A percentile compares a stretch with the other conserved stretches of the same genome.
Evolutionary conservation across 2,329 filamentous ascomycete species (phyloP).

Genomic region (Drechslerella stenobrocha): DNA sequence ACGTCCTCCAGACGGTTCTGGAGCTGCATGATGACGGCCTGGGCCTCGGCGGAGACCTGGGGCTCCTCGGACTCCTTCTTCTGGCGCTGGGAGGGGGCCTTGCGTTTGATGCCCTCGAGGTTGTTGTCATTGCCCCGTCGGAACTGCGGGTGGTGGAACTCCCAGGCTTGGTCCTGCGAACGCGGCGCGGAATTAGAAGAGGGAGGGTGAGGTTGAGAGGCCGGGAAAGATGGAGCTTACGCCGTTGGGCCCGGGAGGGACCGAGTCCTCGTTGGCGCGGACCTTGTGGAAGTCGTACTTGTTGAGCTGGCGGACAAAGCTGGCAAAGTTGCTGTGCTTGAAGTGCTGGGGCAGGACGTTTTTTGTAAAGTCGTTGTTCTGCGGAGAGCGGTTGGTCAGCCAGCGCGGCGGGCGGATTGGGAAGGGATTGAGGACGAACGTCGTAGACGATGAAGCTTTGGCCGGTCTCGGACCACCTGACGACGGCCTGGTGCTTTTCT

Average conservation of each 20-base stretch:
- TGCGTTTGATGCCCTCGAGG: constrained; percentile 91
- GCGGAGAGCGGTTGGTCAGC: constrained; percentile 40
- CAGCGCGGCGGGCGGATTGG: constrained; percentile 48
- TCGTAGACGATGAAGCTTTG: constrained; percentile 97
- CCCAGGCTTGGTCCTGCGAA: constrained; percentile 69
- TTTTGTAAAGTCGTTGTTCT: constrained; percentile 99
- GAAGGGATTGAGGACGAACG: constrained; percentile 61
- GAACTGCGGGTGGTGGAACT: constrained; percentile 97
- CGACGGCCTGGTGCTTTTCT: constrained; percentile 85
- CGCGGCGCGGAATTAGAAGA: not conserved
- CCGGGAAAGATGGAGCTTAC: constrained; percentile 14
- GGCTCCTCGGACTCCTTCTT: constrained; percentile 48
- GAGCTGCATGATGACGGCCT: constrained; percentile 10
- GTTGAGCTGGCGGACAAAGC: constrained; percentile 92
- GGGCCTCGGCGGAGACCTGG: constrained; percentile 9
- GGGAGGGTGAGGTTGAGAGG: not conserved
- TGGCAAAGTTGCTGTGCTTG: constrained; percentile 98
- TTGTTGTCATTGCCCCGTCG: constrained; percentile 94
- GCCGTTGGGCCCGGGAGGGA: constrained; percentile 27
- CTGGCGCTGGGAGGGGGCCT: constrained; percentile 70
- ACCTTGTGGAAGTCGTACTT: constrained; percentile 98
- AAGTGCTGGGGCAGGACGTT: constrained; percentile 96
- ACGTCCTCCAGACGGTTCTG: constrained; percentile 24
- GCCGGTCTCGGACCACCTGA: constrained; percentile 91
- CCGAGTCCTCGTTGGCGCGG: constrained; percentile 80